phyloP scores from a whole-genome alignment of 345 rosid genomes.

The Ceriops zippeliana region DNA sequence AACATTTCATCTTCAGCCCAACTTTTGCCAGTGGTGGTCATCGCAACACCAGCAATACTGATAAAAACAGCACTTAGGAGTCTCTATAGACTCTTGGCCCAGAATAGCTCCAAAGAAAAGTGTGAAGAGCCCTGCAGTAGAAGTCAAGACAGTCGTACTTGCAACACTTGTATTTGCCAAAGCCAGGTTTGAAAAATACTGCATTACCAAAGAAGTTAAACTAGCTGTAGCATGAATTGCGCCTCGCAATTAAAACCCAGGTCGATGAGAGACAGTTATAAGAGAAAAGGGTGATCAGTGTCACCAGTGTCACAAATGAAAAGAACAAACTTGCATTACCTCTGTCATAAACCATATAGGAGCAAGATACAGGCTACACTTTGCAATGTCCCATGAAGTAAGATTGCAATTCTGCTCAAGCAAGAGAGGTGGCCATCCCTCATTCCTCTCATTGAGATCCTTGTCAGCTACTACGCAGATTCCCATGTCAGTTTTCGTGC shows the following conservation, averaged over 20 bases:
- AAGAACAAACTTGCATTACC: constrained; percentile 26
- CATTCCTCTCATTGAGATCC: constrained; percentile 46
- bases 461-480: constrained; percentile 22
- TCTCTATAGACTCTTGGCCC: constrained; percentile 48
- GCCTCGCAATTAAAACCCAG: no score
- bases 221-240: neutral
- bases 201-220: constrained; percentile 23
- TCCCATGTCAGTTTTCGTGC: constrained; percentile 21
- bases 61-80: constrained; percentile 51
- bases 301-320: no score
- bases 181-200: constrained; percentile 57
- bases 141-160: constrained; percentile 59
- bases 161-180: constrained; percentile 70
- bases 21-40: constrained; percentile 62
- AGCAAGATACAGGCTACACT: constrained; percentile 48
- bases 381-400: constrained; percentile 40
- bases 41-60: constrained; percentile 68
- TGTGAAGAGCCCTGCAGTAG: constrained; percentile 66
- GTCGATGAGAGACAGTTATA: no score
- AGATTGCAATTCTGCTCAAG: constrained; percentile 14
- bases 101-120: constrained; percentile 61
- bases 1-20: constrained; percentile 52
- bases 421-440: constrained; percentile 36
- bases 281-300: no score
- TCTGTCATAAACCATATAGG: constrained; percentile 70